A percentile compares a stretch with the other conserved stretches of the same genome.
phyloP scores from a whole-genome alignment of 805 yeast genomes.

The Scheffersomyces ergatensis region DNA sequence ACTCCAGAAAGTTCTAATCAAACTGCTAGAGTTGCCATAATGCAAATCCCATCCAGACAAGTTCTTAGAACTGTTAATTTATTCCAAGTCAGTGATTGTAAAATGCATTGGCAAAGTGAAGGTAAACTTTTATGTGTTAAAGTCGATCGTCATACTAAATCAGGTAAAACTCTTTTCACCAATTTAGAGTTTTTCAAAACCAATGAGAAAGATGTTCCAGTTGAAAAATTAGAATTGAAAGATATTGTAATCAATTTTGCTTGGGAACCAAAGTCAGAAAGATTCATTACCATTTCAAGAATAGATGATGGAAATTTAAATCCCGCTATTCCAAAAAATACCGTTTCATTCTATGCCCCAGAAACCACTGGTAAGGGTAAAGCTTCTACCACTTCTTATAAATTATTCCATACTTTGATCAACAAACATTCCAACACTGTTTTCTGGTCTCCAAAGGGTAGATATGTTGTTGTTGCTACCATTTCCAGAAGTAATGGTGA shows the following conservation, averaged over 20 bases:
- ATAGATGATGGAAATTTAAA: conserved; percentile 54
- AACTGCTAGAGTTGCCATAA: conserved; percentile 89
- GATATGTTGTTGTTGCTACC: conserved; percentile 65
- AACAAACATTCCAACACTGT: conserved; percentile 71
- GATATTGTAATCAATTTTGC: conserved; percentile 85
- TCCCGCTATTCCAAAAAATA: conserved; percentile 64
- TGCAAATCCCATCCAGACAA: conserved; percentile 81
- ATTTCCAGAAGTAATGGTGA: conserved; percentile 53
- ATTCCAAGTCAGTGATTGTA: conserved; percentile 90
- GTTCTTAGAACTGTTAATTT: conserved; percentile 87
- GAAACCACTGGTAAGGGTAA: conserved; percentile 58
- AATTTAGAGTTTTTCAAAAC: conserved; percentile 89
- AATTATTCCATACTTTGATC: conserved; percentile 53
- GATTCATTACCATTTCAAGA: conserved; percentile 78
- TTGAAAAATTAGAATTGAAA: conserved; percentile 89
- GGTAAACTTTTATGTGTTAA: conserved; percentile 84
- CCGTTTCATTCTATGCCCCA: conserved; percentile 77
- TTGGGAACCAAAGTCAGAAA: conserved; percentile 93
- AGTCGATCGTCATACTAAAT: conserved; percentile 95
- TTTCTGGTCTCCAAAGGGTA: conserved; percentile 89
- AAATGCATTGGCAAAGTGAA: conserved; percentile 90
- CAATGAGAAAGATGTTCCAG: conserved; percentile 87
- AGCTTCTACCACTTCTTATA: conserved; percentile 50
- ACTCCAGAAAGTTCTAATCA: conserved; percentile 92
- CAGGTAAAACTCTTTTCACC: conserved; percentile 87